Percentiles rank a stretch among this genome's conserved stretches.
phyloP scores from a whole-genome alignment of 768 basidiomycete species.

The Coprinellus micaceus region DNA sequence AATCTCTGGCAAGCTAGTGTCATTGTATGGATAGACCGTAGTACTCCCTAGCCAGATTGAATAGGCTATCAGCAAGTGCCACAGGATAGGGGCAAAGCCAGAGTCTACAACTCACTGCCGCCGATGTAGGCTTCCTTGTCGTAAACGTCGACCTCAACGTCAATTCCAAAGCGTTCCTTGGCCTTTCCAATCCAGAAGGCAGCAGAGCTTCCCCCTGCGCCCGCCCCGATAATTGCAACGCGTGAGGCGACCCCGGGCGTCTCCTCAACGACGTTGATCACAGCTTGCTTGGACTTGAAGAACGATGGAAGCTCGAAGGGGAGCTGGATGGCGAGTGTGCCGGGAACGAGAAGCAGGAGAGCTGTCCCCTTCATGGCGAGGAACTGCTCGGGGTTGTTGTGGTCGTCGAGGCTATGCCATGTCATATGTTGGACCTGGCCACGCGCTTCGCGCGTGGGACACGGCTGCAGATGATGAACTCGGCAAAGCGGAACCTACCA shows the following conservation, averaged over 20 bases:
- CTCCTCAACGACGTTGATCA: conserved; percentile 10
- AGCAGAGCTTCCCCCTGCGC: conserved; percentile 81
- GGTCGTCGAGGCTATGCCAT: not conserved
- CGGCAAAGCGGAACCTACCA: too few relatives aligned
- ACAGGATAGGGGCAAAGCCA: too few relatives aligned
- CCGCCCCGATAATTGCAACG: conserved; percentile 88
- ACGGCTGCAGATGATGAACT: too few relatives aligned
- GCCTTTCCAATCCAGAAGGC: conserved; percentile 83
- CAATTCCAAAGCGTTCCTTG: conserved; percentile 61
- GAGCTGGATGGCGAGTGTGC: conserved; percentile 37
- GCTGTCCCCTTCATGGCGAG: conserved; percentile 18
- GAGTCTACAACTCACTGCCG: conserved; percentile 60
- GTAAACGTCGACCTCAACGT: conserved; percentile 81
- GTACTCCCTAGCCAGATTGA: conserved; percentile 60
- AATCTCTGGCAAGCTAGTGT: conserved; percentile 51
- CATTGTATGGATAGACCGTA: conserved; percentile 69
- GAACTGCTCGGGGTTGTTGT: conserved; percentile 1
- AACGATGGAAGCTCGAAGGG: conserved; percentile 56
- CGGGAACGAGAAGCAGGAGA: conserved; percentile 30
- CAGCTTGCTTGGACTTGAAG: conserved; percentile 35
- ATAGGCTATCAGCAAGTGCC: not conserved
- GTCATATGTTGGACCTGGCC: not conserved
- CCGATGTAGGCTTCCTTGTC: conserved; percentile 76
- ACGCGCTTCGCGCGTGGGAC: too few relatives aligned
- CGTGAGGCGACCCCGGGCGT: conserved; percentile 34